Evolutionary conservation across 2,329 filamentous ascomycete species (phyloP), one percentile per base, ranked within the genome.

Genomic region (Blastomyces silverae): DNA sequence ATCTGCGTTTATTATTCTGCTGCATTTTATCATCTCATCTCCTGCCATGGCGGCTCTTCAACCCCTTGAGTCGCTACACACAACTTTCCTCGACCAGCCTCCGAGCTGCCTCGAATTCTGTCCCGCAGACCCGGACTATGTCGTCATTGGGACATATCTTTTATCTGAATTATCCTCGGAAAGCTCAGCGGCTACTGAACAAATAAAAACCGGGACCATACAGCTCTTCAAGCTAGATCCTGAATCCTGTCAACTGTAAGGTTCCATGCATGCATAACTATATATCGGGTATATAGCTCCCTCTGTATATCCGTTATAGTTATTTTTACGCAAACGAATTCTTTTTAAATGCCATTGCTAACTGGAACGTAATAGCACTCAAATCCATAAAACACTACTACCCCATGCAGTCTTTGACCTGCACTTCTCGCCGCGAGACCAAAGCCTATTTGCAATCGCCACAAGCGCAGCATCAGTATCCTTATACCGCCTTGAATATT

Each of bases 91-190:
- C 8, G 76, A 80, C 63, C 74, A 78, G 64, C 79, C 78, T 17
- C 78, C 79, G 2, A 80, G 78, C 68, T 80, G 79, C 65, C 72
- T 80, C 0, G 75, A 79, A 67, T 80, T 79, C 64, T 79, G 76
- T 56, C 77, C 74, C 2, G 67, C 70, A 11, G 66, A 85, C 65
- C 84, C 85, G 0, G 78, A 86, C 0, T 85, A 88, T 71, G 87
- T 96, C 69, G 81, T 95, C 0, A 84, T 96, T 59, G 93, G 92
- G 50, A 96, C 92, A 0, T 97, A 97, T 76, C 85, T 89, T 67
- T 82, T 96, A 44, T 73, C 73, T 31, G 73, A 78, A 64, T 70
- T 67, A 25, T 72, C 73, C 57, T 70, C 69, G 13, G 71, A 71
- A 20, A 68, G 70, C 46, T 70, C 66, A 25, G 62, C 68, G 15